Base-by-base conservation (phyloP, 352 stramenopile genomes). In the Globisporangium uncinulatum region DNA sequence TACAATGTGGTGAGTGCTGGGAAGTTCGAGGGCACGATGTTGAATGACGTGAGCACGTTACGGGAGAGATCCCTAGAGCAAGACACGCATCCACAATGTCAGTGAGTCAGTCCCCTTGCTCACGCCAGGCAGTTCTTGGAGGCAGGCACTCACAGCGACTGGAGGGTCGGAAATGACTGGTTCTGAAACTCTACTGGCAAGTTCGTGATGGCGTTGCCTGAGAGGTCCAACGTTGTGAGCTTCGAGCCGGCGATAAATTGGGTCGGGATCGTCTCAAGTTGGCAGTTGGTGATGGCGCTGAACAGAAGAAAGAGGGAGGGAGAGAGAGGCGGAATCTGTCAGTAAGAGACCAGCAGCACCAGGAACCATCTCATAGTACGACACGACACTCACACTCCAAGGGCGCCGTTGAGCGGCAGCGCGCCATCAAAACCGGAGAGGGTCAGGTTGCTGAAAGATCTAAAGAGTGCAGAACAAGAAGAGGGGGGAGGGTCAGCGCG, bases 221-320 rank as follows among this genome's bases (percentile, higher is more conserved):
- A 62, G 51, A 85, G 37, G 42, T 81, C 64, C 48, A 76, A 54
- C 10, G 54, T 48, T 29, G 53, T 62, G 54, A 76, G 14, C 36
- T 65, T 67, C 37, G 57, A 54, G 15, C 80, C 78, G 29, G 67
- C 66, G 3, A 86, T 37, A 19, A 81, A 73, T 58, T 74, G 60
- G 0, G 67, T 76, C 3, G 80, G 80, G 48, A 90, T 82, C n/a
- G 68, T 61, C 63, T 65, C 71, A 32, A 90, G 67, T 19, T 71
- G 79, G 69, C 80, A 90, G 61, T 87, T 85, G 67, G 79, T 83
- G 61, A 90, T 74, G 36, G 67, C 66, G 54, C 79, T 89, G 51
- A 43, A 62, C 44, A 3, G 58, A 29, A 57, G 51, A 36, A 61
- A 36, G 39, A 36, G 13, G 41, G 4, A 46, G 20, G 31, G 15